Percentiles rank a stretch among this genome's conserved stretches.
Conservation (phyloP, 768 basidiomycete species). For the Sporobolomyces phaffii region DNA sequence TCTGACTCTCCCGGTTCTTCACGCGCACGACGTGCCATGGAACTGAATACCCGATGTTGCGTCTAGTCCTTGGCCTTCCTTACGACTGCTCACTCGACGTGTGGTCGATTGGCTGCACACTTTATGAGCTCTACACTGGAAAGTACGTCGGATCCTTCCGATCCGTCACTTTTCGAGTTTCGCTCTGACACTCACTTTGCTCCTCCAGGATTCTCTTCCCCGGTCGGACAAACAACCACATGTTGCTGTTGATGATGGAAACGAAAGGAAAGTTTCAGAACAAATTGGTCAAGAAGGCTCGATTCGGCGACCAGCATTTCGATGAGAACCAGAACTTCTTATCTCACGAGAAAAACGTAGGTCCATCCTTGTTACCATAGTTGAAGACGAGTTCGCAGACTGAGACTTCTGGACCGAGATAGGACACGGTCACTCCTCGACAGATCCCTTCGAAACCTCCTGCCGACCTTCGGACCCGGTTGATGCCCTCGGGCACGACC, state of each 20-base stretch:
- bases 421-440: constrained; percentile 77
- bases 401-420: too few species aligned
- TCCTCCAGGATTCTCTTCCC: constrained; percentile 97
- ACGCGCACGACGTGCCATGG: too few species aligned
- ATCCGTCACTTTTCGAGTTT: background rate
- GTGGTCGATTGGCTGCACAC: constrained; percentile 95
- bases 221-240: constrained; percentile 93
- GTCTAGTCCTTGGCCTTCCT: constrained; percentile 82
- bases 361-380: too few species aligned
- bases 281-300: constrained; percentile 89
- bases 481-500: constrained; percentile 70
- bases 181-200: constrained; percentile 49
- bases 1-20: constrained; percentile 31
- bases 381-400: too few species aligned
- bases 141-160: constrained; percentile 16
- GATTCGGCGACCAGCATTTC: constrained; percentile 86
- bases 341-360: constrained; percentile 75
- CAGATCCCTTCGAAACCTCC: constrained; percentile 69
- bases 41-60: too few species aligned
- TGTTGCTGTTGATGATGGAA: constrained; percentile 97
- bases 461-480: constrained; percentile 69
- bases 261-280: constrained; percentile 86
- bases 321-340: constrained; percentile 82
- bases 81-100: constrained; percentile 90
- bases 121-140: constrained; percentile 64